Evolutionary conservation across 1,284 basidiomycete species (phyloP).

Genomic region (Rhodofomes roseus): DNA sequence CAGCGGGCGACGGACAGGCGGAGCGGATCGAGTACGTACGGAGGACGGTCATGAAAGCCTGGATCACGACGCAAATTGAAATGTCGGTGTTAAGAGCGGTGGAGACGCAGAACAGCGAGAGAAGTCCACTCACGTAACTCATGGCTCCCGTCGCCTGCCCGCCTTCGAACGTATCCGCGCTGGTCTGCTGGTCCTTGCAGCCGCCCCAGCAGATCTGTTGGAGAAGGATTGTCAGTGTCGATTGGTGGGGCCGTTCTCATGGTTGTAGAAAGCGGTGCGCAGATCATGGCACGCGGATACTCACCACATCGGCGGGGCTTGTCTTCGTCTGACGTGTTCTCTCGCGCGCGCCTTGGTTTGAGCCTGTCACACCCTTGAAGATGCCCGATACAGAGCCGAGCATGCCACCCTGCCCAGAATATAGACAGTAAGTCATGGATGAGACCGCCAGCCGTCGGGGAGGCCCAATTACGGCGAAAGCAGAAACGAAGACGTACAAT

Average conservation of each 20-base stretch:
- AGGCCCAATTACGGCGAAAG: neutral
- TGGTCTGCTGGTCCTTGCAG: slow-evolving; percentile 92
- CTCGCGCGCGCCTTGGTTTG: slow-evolving; percentile 54
- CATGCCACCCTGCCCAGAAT: slow-evolving; percentile 46
- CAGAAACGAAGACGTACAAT: slow-evolving; percentile 33
- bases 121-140: slow-evolving; percentile 53
- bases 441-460: too few species aligned
- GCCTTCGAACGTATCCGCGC: slow-evolving; percentile 85
- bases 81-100: neutral
- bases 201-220: slow-evolving; percentile 76
- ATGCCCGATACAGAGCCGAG: slow-evolving; percentile 44
- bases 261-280: slow-evolving; percentile 28
- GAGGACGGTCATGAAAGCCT: slow-evolving; percentile 76
- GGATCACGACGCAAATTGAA: neutral
- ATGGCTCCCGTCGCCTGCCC: slow-evolving; percentile 86
- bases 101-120: neutral
- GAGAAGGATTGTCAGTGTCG: neutral
- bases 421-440: too few species aligned
- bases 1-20: slow-evolving; percentile 6
- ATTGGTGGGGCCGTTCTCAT: neutral
- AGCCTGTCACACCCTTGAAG: slow-evolving; percentile 39
- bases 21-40: slow-evolving; percentile 33
- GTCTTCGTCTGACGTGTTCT: slow-evolving; percentile 68
- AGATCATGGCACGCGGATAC: slow-evolving; percentile 10
- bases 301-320: slow-evolving; percentile 67